Evolutionary conservation across 2,329 filamentous ascomycete genomes (phyloP), one percentile per base, ranked within the genome.

Genomic region (Claviceps paspali): DNA sequence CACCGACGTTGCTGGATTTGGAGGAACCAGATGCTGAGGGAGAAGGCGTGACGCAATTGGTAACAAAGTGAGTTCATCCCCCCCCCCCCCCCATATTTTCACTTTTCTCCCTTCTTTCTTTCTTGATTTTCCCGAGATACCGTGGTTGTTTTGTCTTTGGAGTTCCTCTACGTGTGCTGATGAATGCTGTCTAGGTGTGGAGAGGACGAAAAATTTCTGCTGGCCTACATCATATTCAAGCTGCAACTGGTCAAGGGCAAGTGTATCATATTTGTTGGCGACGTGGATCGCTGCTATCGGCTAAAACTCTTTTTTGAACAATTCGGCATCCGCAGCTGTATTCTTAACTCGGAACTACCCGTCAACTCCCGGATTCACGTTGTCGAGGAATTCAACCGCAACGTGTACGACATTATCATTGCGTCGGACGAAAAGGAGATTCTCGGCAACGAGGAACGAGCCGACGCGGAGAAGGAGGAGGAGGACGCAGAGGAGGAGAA

Each of bases 351-450:
- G 1, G 88, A 98, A 53, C 62, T 98, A 26, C 91, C 91, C 0
- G 79, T 96, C 46, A 95, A 95, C 52, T 91, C 83, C 1, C 72
- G 91, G 41, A 76, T 95, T 28, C 88, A 98, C 54, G 86, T 94
- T 2, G 88, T 98, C 3, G 82, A 96, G 50, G 86, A 96, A 56
- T 98, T 98, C 62, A 98, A 96, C 64, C 82, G 83, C 59, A 83
- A 84, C 37, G 78, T 96, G 6, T 98, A 98, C 67, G 88, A 98
- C 50, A 95, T 96, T 43, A 87, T 98, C 47, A 94, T 98, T 49
- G 91, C 91, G 1, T 87, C 85, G 1, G 91, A 98, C 49, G 87
- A 94, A 54, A 80, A 82, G 45, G 86, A 93, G 52, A 73, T 92
- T 9, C 57, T 94, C 9, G 85, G 82, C 10, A 70, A 75, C 15